Evolutionary conservation across 108 stramenopile genomes (phyloP), one percentile per base, ranked within the genome.

Genomic region (Seminavis robusta): DNA sequence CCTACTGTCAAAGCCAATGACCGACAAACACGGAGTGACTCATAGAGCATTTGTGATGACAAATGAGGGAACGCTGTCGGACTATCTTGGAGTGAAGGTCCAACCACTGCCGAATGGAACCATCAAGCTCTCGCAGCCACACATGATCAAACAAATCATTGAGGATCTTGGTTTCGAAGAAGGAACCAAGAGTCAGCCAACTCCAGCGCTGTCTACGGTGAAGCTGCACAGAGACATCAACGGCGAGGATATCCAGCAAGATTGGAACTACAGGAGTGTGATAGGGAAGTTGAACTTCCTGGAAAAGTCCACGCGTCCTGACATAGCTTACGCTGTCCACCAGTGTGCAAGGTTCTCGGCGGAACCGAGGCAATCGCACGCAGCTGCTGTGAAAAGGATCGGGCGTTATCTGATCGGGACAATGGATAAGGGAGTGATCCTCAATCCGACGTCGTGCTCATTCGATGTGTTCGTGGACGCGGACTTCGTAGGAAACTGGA

Each of bases 381-480:
- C 40, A 4, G 27, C 53, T 26, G 72, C 67, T 0, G 32, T 74
- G 2, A 24, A 16, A 13, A 23, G 57, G 1, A 57, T 74, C 16
- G 42, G 48, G 0, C 47, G 51, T 19, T 64, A 74, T 40, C 42
- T 68, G 1, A 30, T 29, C 9, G 48, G 55, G 1, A 63, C 66
- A 25, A 10, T 24, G 6, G 54, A 69, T 25, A 42, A 64, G 2
- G 73, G 73, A 0, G 21, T 65, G 4, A 56, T 65, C 26, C 40
- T 61, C 27, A 37, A 39, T 3, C 71, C 77, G 15, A 33, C 59
- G 24, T 4, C 27, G n/a, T 28, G 38, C 19, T 36, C 50, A 11
- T 59, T 78, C 0, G 77, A 78, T 39, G 42, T 51, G n/a, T 74
- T 44, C 52, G 73, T 52, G 1, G 78, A 79, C 48, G 69, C 69